Percentiles rank a stretch among this genome's conserved stretches.
These are phyloP conservation scores for Aspergillus kassunensis DNA, from an alignment of 495 filamentous ascomycete genomes.

Conservation along the genomic window DNA sequence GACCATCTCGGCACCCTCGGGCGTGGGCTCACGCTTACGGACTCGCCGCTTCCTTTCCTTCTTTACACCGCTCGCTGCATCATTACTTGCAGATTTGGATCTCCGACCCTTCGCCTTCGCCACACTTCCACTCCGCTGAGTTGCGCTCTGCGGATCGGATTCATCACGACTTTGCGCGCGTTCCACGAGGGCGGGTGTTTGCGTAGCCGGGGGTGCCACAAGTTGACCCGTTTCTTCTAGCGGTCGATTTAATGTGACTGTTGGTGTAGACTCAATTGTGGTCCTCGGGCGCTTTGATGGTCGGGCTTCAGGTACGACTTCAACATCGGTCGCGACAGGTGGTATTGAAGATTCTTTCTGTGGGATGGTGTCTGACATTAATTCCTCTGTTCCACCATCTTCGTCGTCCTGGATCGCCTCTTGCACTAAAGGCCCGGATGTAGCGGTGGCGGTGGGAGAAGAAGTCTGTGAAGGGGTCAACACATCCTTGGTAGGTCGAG, in stretches of 20 bases:
- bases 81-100: constrained; percentile 20
- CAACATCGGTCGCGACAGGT: neutral
- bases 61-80: constrained; percentile 17
- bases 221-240: constrained; percentile 4
- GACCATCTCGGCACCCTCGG: constrained; percentile 70
- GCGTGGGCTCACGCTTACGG: constrained; percentile 56
- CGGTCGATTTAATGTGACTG: neutral
- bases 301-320: constrained; percentile 17
- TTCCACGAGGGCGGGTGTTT: constrained; percentile 20
- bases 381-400: neutral
- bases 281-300: constrained; percentile 23
- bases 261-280: constrained; percentile 1
- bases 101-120: constrained; percentile 27
- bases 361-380: neutral
- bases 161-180: constrained; percentile 17
- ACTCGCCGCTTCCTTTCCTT: constrained; percentile 31
- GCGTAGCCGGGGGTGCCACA: constrained; percentile 20
- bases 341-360: neutral
- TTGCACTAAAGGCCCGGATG: constrained; percentile 3
- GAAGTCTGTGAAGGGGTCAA: constrained; percentile 16
- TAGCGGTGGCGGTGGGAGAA: constrained; percentile 5
- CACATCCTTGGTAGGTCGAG: constrained; percentile 10
- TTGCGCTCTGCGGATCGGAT: constrained; percentile 9
- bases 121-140: constrained; percentile 8
- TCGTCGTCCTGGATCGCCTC: neutral